Evolutionary conservation across 345 rosid genomes (phyloP), one percentile per base, ranked within the genome.

Genomic region (Hibiscus trionum): DNA sequence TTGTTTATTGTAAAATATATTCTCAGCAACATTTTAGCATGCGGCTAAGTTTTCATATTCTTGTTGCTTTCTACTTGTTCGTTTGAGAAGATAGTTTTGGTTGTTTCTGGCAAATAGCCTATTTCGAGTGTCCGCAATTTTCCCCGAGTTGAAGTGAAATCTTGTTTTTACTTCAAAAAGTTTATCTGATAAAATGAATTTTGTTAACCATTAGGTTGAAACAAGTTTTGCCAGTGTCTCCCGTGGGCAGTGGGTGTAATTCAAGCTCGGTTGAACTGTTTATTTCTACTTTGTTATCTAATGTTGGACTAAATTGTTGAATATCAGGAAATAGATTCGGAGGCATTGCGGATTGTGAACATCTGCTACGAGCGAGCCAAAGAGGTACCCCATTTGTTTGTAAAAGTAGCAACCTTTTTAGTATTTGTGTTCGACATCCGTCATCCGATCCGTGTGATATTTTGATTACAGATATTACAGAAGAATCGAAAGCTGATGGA

Each of bases 251-350:
- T 61, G 44, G 44, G 24, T 7, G 11, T 4, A 31, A 29, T 14
- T 61, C 39, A 31, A 29, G 19, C 19, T 61, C 42, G 16, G 12
- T 64, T 33, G 12, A 65, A 3, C 53, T 66, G 24, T 31, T 66
- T 21, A 53, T 66, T 49, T 66, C 2, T 24, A 7, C 16, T 17
- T 24, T 44, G 37, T 44, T 46, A 44, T 44, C 57, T 66, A 1
- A 66, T 26, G 17, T 26, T n/a, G 9, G 70, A n/a, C 29, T 39
- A 17, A 64, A 17, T 66, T 63, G 60, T 70, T 70, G 70, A 42
- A 76, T 69, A 78, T 69, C 85, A 93, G 98, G 93, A 87, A 35
- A 89, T 93, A 74, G 97, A 93, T 81, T 59, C 77, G n/a, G 97
- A 89, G 83, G 93, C 97, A 2, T 76, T 86, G 79, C 80, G 66